Conservation (phyloP, 2,329 filamentous ascomycete genomes). For the Neopestalotiopsis rosae region DNA sequence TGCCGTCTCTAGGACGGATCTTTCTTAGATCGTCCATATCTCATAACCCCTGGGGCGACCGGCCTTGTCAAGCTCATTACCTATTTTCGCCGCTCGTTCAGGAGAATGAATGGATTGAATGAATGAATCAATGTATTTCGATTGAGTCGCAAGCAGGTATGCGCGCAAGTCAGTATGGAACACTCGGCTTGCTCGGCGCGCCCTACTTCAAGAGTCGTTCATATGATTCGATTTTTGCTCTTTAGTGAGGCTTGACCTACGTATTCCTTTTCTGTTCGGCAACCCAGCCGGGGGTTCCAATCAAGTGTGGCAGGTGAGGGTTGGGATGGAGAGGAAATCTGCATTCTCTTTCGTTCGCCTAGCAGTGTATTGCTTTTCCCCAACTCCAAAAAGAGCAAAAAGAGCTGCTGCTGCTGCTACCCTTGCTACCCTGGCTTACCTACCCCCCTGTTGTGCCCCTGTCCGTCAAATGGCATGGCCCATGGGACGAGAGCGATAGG, state of each 20-base stretch:
- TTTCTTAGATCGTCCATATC: neutral
- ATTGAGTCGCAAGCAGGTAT: conserved; percentile 1
- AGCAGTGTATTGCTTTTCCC: neutral
- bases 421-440: neutral
- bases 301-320: conserved; percentile 10
- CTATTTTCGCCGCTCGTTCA: conserved; percentile 1
- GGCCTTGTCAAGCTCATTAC: conserved; percentile 8
- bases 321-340: neutral
- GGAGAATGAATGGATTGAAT: neutral
- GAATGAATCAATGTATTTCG: conserved; percentile 1
- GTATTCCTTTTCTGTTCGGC: neutral
- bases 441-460: neutral
- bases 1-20: neutral
- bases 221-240: neutral
- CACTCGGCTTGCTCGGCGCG: neutral
- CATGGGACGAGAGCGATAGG: neutral
- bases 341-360: conserved; percentile 11
- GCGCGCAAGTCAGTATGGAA: conserved; percentile 4
- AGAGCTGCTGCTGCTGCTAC: neutral
- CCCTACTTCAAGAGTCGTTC: neutral
- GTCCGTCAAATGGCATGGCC: neutral
- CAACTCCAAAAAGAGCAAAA: neutral
- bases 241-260: neutral
- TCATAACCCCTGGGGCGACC: neutral
- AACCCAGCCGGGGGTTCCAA: neutral